Evolutionary conservation across 2,329 filamentous ascomycete species (phyloP).

Genomic region (Ophiostoma piceae): DNA sequence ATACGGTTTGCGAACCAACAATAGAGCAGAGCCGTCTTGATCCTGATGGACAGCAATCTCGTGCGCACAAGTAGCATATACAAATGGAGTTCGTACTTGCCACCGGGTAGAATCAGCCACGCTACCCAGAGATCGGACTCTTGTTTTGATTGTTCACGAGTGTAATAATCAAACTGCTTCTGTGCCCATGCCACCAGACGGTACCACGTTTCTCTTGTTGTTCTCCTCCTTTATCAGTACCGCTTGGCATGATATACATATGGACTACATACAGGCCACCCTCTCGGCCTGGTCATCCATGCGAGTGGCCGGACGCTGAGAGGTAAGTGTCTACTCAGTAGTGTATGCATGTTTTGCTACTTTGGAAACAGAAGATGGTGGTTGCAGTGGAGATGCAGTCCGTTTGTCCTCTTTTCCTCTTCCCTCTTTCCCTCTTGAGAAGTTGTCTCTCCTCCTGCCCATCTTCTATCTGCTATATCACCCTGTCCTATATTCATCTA

Average conservation of each 20-base stretch:
- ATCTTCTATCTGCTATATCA: not conserved
- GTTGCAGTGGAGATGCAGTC: not conserved
- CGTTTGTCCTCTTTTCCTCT: not conserved
- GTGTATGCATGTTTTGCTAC: not conserved
- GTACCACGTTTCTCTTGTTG: not conserved
- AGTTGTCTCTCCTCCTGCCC: not conserved
- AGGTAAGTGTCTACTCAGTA: not conserved
- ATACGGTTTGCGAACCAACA: not conserved
- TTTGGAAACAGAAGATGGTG: not conserved
- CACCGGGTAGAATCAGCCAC: not conserved
- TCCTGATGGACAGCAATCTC: not conserved
- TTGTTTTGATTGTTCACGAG: not conserved
- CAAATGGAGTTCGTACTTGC: not conserved
- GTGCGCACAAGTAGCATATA: not conserved
- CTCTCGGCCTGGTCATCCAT: not conserved
- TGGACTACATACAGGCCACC: not conserved
- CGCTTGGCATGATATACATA: not conserved
- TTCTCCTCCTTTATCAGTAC: not conserved
- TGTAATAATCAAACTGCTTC: not conserved
- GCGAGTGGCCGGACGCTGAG: not conserved
- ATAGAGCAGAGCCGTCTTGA: not conserved
- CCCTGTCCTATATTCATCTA: slow-evolving; percentile 3
- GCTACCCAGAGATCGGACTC: not conserved
- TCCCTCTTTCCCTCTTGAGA: not conserved
- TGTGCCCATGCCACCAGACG: not conserved